These are phyloP conservation scores for Rubia yunnanensis DNA, from an alignment of 257 asterid genomes.

Conservation along the genomic window DNA sequence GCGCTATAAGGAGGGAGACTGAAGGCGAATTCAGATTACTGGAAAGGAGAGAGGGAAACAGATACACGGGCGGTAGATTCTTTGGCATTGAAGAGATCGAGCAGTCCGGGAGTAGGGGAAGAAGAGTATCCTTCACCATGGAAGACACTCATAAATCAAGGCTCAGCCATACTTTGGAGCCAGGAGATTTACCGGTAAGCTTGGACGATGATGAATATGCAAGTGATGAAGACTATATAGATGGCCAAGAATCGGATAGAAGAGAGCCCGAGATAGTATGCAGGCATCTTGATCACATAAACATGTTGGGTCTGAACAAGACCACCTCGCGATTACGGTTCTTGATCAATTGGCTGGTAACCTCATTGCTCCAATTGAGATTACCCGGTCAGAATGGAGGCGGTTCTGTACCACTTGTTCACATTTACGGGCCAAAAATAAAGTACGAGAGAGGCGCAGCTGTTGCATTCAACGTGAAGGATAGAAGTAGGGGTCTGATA, in stretches of 20 bases:
- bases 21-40: slow-evolving; percentile 90
- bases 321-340: slow-evolving; percentile 80
- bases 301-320: slow-evolving; percentile 83
- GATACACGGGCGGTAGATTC: slow-evolving; percentile 68
- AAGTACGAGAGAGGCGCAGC: slow-evolving; percentile 95
- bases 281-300: slow-evolving; percentile 85
- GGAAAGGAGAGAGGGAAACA: slow-evolving; percentile 81
- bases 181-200: slow-evolving; percentile 56
- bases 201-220: slow-evolving; percentile 67
- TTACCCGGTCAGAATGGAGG: slow-evolving; percentile 42
- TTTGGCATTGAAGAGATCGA: slow-evolving; percentile 84
- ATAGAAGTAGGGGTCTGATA: slow-evolving; percentile 61
- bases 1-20: slow-evolving; percentile 92
- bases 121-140: slow-evolving; percentile 82
- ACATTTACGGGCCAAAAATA: slow-evolving; percentile 90
- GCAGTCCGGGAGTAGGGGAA: slow-evolving; percentile 64
- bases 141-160: slow-evolving; percentile 49
- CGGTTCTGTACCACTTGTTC: slow-evolving; percentile 53
- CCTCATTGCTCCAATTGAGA: slow-evolving; percentile 78
- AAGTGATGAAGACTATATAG: slow-evolving; percentile 60
- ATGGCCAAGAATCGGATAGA: slow-evolving; percentile 72
- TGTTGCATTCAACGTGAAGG: slow-evolving; percentile 80
- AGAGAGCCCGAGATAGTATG: slow-evolving; percentile 79
- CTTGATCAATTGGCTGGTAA: slow-evolving; percentile 85
- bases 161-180: slow-evolving; percentile 45